These are phyloP conservation scores for Pogostemon cablin DNA, from an alignment of 257 asterid species.

Conservation along the genomic window DNA sequence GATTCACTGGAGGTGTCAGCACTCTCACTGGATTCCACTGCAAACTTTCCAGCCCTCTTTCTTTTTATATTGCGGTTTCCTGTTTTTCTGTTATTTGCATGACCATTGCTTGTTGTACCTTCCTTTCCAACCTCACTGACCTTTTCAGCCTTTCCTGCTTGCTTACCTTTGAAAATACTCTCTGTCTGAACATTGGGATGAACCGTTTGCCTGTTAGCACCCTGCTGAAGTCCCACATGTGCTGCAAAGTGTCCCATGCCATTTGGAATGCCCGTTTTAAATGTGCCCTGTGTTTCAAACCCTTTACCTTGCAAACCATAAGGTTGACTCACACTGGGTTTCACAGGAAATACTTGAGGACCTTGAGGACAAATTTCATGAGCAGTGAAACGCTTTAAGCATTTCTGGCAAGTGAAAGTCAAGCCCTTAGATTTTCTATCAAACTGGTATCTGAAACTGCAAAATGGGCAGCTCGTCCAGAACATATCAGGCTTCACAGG, in stretches of 20 bases:
- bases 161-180: conserved; percentile 29
- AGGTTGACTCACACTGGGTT: conserved; percentile 34
- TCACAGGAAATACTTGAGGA: conserved; percentile 39
- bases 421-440: conserved; percentile 38
- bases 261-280: conserved; percentile 31
- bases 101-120: conserved; percentile 36
- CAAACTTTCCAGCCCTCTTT: conserved; percentile 53
- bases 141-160: conserved; percentile 36
- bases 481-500: conserved; percentile 40
- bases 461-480: conserved; percentile 70
- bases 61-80: conserved; percentile 38
- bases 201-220: conserved; percentile 36
- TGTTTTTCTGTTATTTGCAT: conserved; percentile 28
- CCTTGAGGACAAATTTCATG: conserved; percentile 50
- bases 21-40: conserved; percentile 58
- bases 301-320: conserved; percentile 34
- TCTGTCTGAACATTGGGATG: conserved; percentile 39
- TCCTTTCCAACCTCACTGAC: conserved; percentile 35
- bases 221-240: conserved; percentile 36
- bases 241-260: conserved; percentile 39
- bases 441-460: conserved; percentile 49
- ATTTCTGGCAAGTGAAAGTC: conserved; percentile 51
- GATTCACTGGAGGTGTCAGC: conserved; percentile 50
- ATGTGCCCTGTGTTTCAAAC: conserved; percentile 33
- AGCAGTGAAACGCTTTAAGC: conserved; percentile 44